Base-by-base conservation (phyloP, 345 rosid species). In the Camelina sativa region DNA sequence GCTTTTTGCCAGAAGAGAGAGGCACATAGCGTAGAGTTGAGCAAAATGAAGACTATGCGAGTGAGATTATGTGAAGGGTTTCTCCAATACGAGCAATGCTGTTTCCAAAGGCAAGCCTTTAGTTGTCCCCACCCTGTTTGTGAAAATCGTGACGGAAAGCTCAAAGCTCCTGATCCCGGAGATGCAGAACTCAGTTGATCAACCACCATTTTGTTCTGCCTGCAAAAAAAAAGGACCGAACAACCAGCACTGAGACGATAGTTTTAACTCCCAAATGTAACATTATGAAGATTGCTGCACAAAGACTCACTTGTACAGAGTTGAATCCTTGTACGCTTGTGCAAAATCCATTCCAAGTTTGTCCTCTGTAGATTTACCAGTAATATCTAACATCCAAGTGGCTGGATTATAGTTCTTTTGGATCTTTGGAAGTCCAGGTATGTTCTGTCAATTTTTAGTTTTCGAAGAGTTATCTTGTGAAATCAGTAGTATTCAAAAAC, bases 311-410 rank as follows among this genome's bases (percentile, higher is more conserved):
- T 37, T 75, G 30, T 70, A 78, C 62, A 76, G 61, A 50, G 69
- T 71, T 47, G 89, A 87, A 55, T 84, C 80, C 57, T 47, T 69
- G 71, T 83, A 88, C 37, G 80, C 72, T 32, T 59, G 28, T 23
- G 80, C 69, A 67, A 80, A 88, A 69, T 88, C 86, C 15, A 86
- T 20, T 28, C 80, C 80, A 35, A 80, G 81, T 35, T 66, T 72
- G 6, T 70, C 69, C 67, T 88, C 89, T 40, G 69, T 3, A 30
- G 85, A 83, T 48, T 79, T 75, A 69, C 78, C 74, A 34, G 89
- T 81, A 71, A 84, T 77, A 20, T 88, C 92, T 52, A 88, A 75
- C 84, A 88, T 83, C 92, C 92, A 88, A 16, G 92, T 88, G 43
- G 90, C 86, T 23, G 92, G 92, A 67, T 84, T 88, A 54, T 74